Conservation (phyloP, 1,284 basidiomycete genomes). For the Boletus smithii region DNA sequence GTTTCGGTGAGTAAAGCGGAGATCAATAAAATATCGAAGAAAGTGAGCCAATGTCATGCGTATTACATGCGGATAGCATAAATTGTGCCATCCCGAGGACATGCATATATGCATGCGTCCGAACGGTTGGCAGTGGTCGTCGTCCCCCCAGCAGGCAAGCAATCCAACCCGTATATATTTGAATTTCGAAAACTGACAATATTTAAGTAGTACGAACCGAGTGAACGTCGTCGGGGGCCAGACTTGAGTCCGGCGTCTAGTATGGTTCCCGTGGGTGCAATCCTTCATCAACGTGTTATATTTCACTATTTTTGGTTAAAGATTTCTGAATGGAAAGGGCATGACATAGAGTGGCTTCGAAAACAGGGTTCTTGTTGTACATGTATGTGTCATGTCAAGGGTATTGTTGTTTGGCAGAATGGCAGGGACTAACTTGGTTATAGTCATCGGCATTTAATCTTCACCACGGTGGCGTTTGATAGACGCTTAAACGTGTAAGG, state of each 20-base stretch:
- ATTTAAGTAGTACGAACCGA: not conserved
- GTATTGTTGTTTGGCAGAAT: not conserved
- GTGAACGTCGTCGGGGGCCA: not conserved
- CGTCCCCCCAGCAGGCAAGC: not conserved
- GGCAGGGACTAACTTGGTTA: slow-evolving; percentile 2
- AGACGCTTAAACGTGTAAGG: not conserved
- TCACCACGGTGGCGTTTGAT: not conserved
- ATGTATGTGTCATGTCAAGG: too few relatives aligned
- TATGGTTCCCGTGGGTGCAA: not conserved
- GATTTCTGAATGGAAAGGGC: not conserved
- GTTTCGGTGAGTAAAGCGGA: slow-evolving; percentile 2
- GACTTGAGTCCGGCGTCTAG: not conserved
- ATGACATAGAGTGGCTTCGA: not conserved
- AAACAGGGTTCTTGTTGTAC: not conserved
- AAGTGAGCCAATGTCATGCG: not conserved
- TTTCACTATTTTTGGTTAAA: not conserved
- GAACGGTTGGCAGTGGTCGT: not conserved
- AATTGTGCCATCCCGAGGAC: not conserved
- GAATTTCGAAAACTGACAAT: not conserved
- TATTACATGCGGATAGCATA: not conserved
- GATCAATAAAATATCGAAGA: not conserved
- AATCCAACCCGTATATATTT: not conserved
- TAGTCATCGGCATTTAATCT: not conserved
- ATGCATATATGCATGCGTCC: not conserved
- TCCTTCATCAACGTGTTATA: not conserved